Evolutionary conservation across 2,329 filamentous ascomycete species (phyloP).

Genomic region (Leptographium galeiforme): DNA sequence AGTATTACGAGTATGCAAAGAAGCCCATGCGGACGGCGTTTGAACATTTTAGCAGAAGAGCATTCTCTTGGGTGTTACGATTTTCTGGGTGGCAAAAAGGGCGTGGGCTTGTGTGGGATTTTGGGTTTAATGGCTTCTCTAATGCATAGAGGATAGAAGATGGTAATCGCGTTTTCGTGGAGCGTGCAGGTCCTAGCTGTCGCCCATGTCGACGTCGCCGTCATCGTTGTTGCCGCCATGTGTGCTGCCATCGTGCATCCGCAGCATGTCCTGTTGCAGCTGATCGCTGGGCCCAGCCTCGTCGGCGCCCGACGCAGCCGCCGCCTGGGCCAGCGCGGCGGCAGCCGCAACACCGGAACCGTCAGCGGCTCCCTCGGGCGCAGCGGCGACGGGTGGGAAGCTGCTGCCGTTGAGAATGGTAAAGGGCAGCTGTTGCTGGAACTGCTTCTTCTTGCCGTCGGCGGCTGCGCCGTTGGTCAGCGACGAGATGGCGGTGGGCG

Average conservation of each 20-base stretch:
- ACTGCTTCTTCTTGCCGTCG: conserved; percentile 6
- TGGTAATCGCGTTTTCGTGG: too few relatives aligned
- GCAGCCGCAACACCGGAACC: conserved; percentile 7
- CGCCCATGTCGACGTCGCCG: not conserved
- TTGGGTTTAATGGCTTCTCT: not conserved
- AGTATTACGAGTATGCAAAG: not conserved
- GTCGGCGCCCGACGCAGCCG: conserved; percentile 6
- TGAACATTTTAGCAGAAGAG: too few relatives aligned
- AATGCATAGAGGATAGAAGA: not conserved
- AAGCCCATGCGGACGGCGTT: not conserved
- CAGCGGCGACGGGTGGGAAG: too few relatives aligned
- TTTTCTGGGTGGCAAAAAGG: not conserved
- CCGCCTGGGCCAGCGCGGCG: conserved; percentile 8
- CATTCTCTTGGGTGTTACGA: not conserved
- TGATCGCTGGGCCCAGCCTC: conserved; percentile 9
- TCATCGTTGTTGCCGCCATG: not conserved
- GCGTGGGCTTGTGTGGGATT: not conserved
- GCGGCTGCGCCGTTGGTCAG: conserved; percentile 5
- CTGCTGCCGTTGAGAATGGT: conserved; percentile 7
- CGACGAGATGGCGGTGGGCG: conserved; percentile 8
- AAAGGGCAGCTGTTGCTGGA: conserved; percentile 9
- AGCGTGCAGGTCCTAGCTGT: not conserved
- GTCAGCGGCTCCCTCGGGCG: not conserved
- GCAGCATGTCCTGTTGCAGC: conserved; percentile 11
- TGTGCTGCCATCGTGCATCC: not conserved